Base-by-base conservation (phyloP, 768 basidiomycete species). In the Mycena rebaudengoi region DNA sequence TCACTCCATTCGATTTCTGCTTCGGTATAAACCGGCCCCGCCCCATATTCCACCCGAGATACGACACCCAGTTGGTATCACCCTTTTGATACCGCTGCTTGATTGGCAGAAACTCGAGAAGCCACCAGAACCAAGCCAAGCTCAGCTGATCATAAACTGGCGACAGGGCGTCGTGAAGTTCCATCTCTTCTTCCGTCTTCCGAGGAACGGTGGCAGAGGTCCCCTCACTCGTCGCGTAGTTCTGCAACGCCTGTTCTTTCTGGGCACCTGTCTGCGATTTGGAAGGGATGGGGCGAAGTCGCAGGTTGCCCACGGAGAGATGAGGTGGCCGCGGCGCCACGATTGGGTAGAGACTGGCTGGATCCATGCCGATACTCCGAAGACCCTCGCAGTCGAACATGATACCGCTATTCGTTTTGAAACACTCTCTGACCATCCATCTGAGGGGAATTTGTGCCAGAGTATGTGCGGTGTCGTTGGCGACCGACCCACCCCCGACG, bases 401-500 rank as follows among this genome's bases (percentile, higher is more conserved):
- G 45, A 85, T 82, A 4, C 83, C 84, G 16, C 78, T 75, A 6
- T 80, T 65, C 16, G 76, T 65, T 23, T 68, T 67, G 74, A 85
- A 81, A 60, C 78, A 80, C 54, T 86, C 78, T 46, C 86, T 79
- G 62, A 86, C 69, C 84, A 86, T 85, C 85, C 85, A 90, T 63
- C 87, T 81, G 21, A 89, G 75, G 4, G 87, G 60, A 43, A 88
- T 85, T 51, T 85, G 83, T 11, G 86, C 83, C 5, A 89, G 77
- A 44, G 80, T 82, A 60, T 84, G 78, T 23, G 25, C 30, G 14
- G 56, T 62, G 7, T 51, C 66, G 53, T 67, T 66, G 2, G 66
- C 60, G 16, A 76, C 75, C 0, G 75, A 75, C 16, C 77, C 78
- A 28, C 77, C 77, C 6, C 77, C 75, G 21, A 78, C 70, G 49